Percentiles rank a stretch among this genome's conserved stretches.
phyloP scores from a whole-genome alignment of 306 rosid species.

The Aeschynomene evenia region DNA sequence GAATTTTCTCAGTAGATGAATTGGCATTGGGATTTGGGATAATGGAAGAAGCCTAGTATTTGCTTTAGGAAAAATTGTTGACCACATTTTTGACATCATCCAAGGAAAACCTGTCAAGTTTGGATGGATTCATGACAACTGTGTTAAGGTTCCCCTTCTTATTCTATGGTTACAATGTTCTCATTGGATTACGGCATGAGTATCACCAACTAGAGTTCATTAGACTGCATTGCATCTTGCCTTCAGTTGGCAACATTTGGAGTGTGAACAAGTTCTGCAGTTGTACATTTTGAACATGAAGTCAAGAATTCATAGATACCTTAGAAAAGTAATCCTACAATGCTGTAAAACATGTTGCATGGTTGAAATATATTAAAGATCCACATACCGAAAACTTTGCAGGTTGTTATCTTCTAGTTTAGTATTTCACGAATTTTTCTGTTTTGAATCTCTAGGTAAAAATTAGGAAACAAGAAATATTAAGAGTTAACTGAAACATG shows the following conservation, averaged over 20 bases:
- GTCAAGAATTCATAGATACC: too few species aligned
- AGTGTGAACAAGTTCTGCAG: neutral
- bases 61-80: neutral
- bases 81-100: conserved; percentile 2
- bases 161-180: neutral
- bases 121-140: conserved; percentile 11
- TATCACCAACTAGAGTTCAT: conserved; percentile 6
- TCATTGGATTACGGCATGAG: neutral
- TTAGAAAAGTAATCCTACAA: neutral
- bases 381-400: neutral
- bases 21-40: neutral
- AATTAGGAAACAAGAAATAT: neutral
- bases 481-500: neutral
- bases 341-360: conserved; percentile 11
- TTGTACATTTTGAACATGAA: neutral
- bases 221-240: conserved; percentile 7
- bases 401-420: conserved; percentile 1
- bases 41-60: neutral
- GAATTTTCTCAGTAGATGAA: neutral
- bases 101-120: conserved; percentile 2
- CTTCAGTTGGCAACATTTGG: conserved; percentile 20
- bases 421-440: conserved; percentile 10
- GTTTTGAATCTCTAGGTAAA: neutral
- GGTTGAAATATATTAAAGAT: conserved; percentile 15
- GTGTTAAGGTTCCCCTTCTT: conserved; percentile 23